A percentile compares a stretch with the other conserved stretches of the same genome.
phyloP scores from a whole-genome alignment of 805 yeast genomes.

The Danielia reshetovae region DNA sequence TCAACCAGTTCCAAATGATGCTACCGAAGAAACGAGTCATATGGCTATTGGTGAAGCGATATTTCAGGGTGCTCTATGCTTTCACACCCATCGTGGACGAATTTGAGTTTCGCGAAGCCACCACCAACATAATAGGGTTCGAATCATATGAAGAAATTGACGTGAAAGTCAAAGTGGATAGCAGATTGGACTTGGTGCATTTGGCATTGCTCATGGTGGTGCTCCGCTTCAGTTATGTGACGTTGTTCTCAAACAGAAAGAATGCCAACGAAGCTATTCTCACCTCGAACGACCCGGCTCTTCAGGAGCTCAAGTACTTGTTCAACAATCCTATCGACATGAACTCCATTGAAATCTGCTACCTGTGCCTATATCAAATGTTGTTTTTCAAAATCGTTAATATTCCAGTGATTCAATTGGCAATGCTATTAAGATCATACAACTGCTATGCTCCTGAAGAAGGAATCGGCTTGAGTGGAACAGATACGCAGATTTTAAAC shows the following conservation, averaged over 20 bases:
- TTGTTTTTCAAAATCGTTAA: not conserved
- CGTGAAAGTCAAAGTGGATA: not conserved
- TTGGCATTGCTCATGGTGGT: not conserved
- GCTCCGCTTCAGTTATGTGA: not conserved
- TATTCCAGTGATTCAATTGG: not conserved
- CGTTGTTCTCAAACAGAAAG: not conserved
- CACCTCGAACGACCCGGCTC: not conserved
- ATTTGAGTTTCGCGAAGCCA: conserved; percentile 10
- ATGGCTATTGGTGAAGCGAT: conserved; percentile 54
- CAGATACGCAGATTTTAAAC: not conserved
- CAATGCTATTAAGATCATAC: not conserved
- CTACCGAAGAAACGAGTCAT: conserved; percentile 30
- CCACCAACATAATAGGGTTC: conserved; percentile 15
- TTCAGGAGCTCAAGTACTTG: not conserved
- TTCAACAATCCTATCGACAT: not conserved
- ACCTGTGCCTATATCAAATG: not conserved
- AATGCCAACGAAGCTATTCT: not conserved
- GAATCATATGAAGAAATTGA: not conserved
- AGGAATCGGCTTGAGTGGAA: not conserved
- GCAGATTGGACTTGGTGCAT: not conserved
- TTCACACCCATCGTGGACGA: conserved; percentile 27
- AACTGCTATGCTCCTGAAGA: not conserved
- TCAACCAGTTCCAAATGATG: not conserved
- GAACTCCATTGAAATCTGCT: not conserved
- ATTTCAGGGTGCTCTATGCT: conserved; percentile 29